Evolutionary conservation across 176 grass and related monocot genomes (phyloP).

Genomic region (Carex cristatella): DNA sequence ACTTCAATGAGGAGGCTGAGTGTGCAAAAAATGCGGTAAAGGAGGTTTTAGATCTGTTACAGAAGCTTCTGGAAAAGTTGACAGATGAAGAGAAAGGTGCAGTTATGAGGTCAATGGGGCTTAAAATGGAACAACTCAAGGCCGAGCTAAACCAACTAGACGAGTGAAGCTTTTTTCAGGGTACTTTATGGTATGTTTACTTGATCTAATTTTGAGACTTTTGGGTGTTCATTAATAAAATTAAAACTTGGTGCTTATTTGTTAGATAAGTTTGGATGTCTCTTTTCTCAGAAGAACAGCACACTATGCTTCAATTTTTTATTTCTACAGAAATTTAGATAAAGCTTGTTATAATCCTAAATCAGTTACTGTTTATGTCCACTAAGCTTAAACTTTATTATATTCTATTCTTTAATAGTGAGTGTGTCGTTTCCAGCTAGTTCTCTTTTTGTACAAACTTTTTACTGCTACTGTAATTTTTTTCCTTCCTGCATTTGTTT

Average conservation of each 20-base stretch:
- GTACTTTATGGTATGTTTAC: not conserved
- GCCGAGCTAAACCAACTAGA: conserved; percentile 90
- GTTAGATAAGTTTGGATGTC: not conserved
- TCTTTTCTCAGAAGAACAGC: not conserved
- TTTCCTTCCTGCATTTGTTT: not conserved
- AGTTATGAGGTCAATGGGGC: conserved; percentile 84
- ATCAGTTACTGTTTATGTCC: not conserved
- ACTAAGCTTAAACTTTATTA: not conserved
- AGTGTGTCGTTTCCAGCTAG: not conserved
- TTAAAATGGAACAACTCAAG: conserved; percentile 98
- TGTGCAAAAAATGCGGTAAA: conserved; percentile 68
- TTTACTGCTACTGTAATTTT: not conserved
- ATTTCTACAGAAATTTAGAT: not conserved
- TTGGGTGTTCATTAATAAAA: not conserved
- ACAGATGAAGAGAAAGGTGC: conserved; percentile 50
- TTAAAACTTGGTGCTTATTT: not conserved
- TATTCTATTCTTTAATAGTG: not conserved
- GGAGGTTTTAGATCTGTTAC: conserved; percentile 47
- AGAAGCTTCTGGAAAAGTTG: conserved; percentile 62
- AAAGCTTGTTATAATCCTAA: not conserved
- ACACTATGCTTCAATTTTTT: not conserved
- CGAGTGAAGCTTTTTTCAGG: conserved; percentile 27
- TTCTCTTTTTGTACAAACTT: not conserved
- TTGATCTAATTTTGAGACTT: not conserved
- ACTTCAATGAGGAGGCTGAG: conserved; percentile 88